A percentile compares a stretch with the other conserved stretches of the same genome.
Conservation (phyloP, 805 yeast genomes). For the Ogataea neopini region DNA sequence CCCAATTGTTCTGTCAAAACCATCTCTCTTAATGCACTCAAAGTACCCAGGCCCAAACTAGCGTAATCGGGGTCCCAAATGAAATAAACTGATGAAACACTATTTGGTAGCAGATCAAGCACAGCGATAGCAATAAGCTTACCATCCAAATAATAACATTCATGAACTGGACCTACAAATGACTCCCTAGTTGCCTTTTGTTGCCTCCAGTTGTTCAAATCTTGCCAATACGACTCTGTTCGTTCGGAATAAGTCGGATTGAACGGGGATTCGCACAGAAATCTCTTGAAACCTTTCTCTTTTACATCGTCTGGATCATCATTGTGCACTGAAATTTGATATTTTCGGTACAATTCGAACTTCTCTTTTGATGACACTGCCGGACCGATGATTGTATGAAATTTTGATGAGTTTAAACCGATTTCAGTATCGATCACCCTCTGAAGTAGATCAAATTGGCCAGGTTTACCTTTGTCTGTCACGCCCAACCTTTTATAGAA, state of each 20-base stretch:
- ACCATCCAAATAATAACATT: slow-evolving; percentile 66
- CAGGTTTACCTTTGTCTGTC: slow-evolving; percentile 8
- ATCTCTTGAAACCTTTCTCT: slow-evolving; percentile 53
- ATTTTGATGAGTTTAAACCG: slow-evolving; percentile 13
- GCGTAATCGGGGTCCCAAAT: slow-evolving; percentile 84
- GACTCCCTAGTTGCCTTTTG: slow-evolving; percentile 12
- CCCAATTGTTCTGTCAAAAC: slow-evolving; percentile 49
- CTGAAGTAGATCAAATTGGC: slow-evolving; percentile 20
- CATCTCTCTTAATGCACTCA: slow-evolving; percentile 74
- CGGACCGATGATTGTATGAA: slow-evolving; percentile 51
- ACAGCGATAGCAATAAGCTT: slow-evolving; percentile 74
- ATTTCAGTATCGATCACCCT: slow-evolving; percentile 19
- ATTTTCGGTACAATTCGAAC: slow-evolving; percentile 59
- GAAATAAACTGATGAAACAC: slow-evolving; percentile 82
- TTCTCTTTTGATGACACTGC: slow-evolving; percentile 57
- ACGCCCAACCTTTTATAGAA: slow-evolving; percentile 46
- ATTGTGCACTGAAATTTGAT: slow-evolving; percentile 70
- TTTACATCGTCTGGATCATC: slow-evolving; percentile 53
- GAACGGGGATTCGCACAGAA: slow-evolving; percentile 73
- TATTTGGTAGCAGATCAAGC: slow-evolving; percentile 71
- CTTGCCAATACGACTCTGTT: slow-evolving; percentile 40
- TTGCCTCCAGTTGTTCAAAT: slow-evolving; percentile 43
- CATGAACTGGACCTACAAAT: slow-evolving; percentile 69
- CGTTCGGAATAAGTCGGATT: slow-evolving; percentile 27
- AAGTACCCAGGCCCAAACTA: slow-evolving; percentile 69